Base-by-base conservation (phyloP, 2,329 filamentous ascomycete genomes). In the Phoma herbarum region DNA sequence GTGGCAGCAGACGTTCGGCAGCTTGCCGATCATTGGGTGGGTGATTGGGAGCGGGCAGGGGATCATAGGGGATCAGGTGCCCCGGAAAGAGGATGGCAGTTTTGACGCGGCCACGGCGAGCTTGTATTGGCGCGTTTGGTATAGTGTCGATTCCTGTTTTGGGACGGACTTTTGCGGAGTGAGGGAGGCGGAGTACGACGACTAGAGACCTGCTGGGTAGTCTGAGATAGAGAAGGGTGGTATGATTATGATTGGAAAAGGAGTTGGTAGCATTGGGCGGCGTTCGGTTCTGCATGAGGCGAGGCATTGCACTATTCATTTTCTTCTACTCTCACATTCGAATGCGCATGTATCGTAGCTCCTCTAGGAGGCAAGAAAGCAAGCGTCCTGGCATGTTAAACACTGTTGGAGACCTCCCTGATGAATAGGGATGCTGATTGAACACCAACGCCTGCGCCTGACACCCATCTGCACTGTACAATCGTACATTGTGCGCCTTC, bases 1-100 rank as follows among this genome's bases (percentile, higher is more conserved):
- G 37, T 79, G 80, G 72, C 79, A 80, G 63, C 76, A 76, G 49
- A 75, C 73, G 60, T 76, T 66, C 68, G 78, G 59, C 67, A 77
- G 69, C 33, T 79, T 88, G 84, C 79, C 82, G 80, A 63, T 87
- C 81, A 78, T 78, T 39, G 75, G 73, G 4, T 76, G 72, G 59
- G 74, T 81, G 33, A 69, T 83, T 46, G 80, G 80, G 7, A 76
- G 75, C 9, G 77, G 77, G 8, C 78, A 80, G 20, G 78, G 83
- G 68, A 87, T 93, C 76, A 93, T 94, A 69, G 91, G 91, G 6
- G 88, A 87, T 71, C 85, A 90, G 72, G 87, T 94, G 37, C 91
- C 91, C 8, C 83, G 89, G 41, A 89, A 84, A 52, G 90, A 92
- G 52, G 82, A 84, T 42, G 91, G 91, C 57, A 87, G 87, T 41